Evolutionary conservation across 83 land plant genomes (phyloP).

Genomic region (Thuja plicata): DNA sequence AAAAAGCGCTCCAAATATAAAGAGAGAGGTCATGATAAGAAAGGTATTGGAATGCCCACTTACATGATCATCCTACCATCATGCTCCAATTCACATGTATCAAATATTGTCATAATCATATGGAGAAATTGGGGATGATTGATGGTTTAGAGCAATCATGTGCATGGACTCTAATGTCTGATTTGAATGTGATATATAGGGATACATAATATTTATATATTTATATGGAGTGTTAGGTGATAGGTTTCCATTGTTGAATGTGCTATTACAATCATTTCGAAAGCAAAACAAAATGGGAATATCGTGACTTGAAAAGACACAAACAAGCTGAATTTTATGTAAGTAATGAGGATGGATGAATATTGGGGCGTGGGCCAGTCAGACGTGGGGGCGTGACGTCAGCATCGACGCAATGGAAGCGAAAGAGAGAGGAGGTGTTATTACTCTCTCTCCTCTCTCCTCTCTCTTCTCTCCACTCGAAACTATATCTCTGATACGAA

Average conservation of each 20-base stretch:
- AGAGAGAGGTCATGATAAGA: neutral
- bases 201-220: neutral
- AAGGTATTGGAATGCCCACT: slow-evolving; percentile 12
- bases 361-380: neutral
- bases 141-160: neutral
- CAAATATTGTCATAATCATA: neutral
- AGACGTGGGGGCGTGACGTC: neutral
- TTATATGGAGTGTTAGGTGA: neutral
- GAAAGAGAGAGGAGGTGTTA: neutral
- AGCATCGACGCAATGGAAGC: neutral
- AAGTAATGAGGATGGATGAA: neutral
- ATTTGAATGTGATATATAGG: neutral
- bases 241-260: neutral
- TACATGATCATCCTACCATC: neutral
- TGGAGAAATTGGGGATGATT: slow-evolving; percentile 15
- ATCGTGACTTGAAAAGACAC: neutral
- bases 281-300: neutral
- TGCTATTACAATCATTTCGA: neutral
- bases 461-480: neutral
- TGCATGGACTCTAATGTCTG: neutral
- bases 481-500: neutral
- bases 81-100: neutral
- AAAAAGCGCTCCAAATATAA: neutral
- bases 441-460: neutral
- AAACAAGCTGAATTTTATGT: neutral